These are phyloP conservation scores for Discostella pseudostelligera DNA, from an alignment of 108 stramenopile species.

Conservation along the genomic window DNA sequence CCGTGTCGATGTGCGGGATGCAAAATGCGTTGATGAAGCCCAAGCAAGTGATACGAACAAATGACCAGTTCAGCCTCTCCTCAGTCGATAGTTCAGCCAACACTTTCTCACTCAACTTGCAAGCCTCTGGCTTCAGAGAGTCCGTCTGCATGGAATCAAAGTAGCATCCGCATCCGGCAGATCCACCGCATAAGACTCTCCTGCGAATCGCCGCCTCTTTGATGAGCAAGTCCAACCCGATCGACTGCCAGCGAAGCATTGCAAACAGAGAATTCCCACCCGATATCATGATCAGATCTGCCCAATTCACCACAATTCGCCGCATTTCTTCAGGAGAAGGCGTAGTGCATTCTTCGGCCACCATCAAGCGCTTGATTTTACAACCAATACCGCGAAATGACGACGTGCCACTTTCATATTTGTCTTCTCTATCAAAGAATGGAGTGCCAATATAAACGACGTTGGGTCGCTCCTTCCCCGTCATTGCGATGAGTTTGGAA, in stretches of 20 bases:
- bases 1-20: conserved; percentile 35
- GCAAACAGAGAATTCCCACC: conserved; percentile 41
- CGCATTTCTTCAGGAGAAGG: conserved; percentile 24
- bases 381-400: conserved; percentile 30
- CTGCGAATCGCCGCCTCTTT: conserved; percentile 30
- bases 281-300: conserved; percentile 26
- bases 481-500: conserved; percentile 26
- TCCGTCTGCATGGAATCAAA: conserved; percentile 31
- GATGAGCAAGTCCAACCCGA: conserved; percentile 33
- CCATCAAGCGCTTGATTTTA: conserved; percentile 23
- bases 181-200: conserved; percentile 30
- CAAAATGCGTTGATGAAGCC: conserved; percentile 40
- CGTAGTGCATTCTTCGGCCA: conserved; percentile 16
- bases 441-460: conserved; percentile 37
- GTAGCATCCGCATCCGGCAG: conserved; percentile 37
- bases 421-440: conserved; percentile 33
- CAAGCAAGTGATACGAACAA: conserved; percentile 25
- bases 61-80: conserved; percentile 33
- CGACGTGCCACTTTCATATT: conserved; percentile 9
- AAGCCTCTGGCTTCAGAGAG: conserved; percentile 29
- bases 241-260: conserved; percentile 31
- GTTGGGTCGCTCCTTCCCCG: conserved; percentile 27
- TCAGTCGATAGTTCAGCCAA: conserved; percentile 20
- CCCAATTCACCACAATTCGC: conserved; percentile 34
- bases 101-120: conserved; percentile 21